Evolutionary conservation across 805 yeast species (phyloP), one percentile per base, ranked within the genome.

Genomic region (Yarrowia keelungensis): DNA sequence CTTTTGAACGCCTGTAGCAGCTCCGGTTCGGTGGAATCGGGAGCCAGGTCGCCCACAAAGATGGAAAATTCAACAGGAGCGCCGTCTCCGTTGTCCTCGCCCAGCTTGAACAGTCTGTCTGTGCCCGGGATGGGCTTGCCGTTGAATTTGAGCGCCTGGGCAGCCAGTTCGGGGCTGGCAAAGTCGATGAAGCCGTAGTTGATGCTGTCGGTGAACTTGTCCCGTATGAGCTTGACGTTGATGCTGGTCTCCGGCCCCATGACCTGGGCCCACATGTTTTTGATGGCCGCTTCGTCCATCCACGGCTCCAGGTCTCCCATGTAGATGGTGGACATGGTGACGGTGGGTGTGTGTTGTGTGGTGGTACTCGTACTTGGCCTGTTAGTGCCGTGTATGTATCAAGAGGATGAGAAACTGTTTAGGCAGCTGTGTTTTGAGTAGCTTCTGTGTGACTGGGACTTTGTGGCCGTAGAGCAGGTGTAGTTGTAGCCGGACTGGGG

Each of bases 271-370:
- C 97, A 92, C 56, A 92, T 84, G 69, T 85, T 84, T 61, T 82
- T 82, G 67, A 93, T 84, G 12, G 84, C 80, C 47, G 80, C 76
- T 75, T 92, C 97, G 70, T 89, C 91, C 92, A 97, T 90, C 76
- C 85, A 81, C 10, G 90, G 90, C 73, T 92, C 97, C 54, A 92
- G 79, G 74, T 91, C 97, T 26, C 97, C 98, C 97, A 92, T 93
- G 80, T 80, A 78, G 42, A 78, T 53, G 42, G 68, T 51, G 9
- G 59, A 43, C 61, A 53, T 65, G 22, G 46, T 53, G 39, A 9
- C 11, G n/a, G 53, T 47, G 15, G 16, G 45, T 38, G 12, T 38
- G 15, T 14, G 45, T 5, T 12, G 47, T 22, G 38, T 54, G 16
- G 11, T 35, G 51, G 12, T 26, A 26, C 32, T 26, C 7, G 32